These are phyloP conservation scores for Scolecobasidium constrictum DNA, from an alignment of 2,329 filamentous ascomycete species.

Conservation along the genomic window DNA sequence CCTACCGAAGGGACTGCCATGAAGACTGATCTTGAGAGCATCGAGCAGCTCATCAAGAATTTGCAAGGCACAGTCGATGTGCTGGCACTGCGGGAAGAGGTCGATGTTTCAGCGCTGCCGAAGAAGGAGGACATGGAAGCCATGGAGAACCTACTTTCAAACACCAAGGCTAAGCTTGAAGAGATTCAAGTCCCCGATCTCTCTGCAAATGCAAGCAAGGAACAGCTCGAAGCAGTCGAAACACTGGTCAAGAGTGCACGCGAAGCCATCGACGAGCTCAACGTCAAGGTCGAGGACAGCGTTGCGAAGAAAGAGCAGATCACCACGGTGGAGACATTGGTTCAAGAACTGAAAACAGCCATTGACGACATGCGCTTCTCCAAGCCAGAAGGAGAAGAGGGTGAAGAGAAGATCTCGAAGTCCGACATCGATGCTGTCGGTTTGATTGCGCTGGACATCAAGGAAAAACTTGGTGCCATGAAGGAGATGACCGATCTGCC, in stretches of 20 bases:
- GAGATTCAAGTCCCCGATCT: slow-evolving; percentile 58
- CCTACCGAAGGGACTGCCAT: slow-evolving; percentile 31
- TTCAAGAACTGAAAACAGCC: slow-evolving; percentile 63
- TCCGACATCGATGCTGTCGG: slow-evolving; percentile 72
- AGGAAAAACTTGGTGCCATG: slow-evolving; percentile 64
- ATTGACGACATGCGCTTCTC: slow-evolving; percentile 55
- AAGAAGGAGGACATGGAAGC: slow-evolving; percentile 79
- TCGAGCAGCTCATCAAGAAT: slow-evolving; percentile 38
- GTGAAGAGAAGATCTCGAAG: slow-evolving; percentile 58
- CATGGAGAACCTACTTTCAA: slow-evolving; percentile 80
- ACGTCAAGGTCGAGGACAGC: slow-evolving; percentile 54
- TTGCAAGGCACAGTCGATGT: slow-evolving; percentile 50
- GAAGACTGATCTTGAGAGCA: slow-evolving; percentile 41
- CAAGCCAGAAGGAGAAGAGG: slow-evolving; percentile 36
- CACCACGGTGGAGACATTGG: slow-evolving; percentile 61
- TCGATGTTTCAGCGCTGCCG: slow-evolving; percentile 41
- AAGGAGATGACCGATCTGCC: slow-evolving; percentile 58
- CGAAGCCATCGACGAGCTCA: slow-evolving; percentile 57
- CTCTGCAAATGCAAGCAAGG: slow-evolving; percentile 55
- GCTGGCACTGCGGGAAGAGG: slow-evolving; percentile 30
- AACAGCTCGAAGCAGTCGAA: slow-evolving; percentile 52
- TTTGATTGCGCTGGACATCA: slow-evolving; percentile 74
- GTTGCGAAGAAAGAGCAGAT: slow-evolving; percentile 71
- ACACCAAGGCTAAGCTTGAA: slow-evolving; percentile 80
- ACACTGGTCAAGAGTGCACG: slow-evolving; percentile 63